Conservation (phyloP, 768 basidiomycete genomes). For the Pisolithus tinctorius region DNA sequence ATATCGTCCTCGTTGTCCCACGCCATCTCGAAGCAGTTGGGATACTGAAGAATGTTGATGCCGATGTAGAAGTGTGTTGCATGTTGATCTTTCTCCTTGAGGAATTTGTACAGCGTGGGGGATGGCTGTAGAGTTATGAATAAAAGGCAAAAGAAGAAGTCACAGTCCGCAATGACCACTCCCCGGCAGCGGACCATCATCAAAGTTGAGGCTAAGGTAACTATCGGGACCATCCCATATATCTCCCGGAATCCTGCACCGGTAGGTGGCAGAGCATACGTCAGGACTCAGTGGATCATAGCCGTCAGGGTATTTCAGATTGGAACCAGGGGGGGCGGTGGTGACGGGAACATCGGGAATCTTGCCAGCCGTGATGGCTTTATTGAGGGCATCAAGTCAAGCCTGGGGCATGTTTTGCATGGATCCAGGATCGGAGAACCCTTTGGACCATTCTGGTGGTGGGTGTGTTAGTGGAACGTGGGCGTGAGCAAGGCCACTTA, state of each 20-base stretch:
- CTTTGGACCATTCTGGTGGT: conserved; percentile 51
- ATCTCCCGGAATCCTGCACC: conserved; percentile 56
- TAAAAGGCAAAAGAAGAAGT: conserved; percentile 3
- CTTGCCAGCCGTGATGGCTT: conserved; percentile 58
- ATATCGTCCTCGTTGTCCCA: conserved; percentile 36
- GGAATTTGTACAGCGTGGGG: conserved; percentile 53
- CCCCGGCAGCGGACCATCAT: conserved; percentile 68
- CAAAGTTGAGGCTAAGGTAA: conserved; percentile 60
- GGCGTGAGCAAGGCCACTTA: conserved; percentile 21
- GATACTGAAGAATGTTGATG: conserved; percentile 57
- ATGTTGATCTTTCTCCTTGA: conserved; percentile 54
- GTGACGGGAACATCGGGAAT: conserved; percentile 62
- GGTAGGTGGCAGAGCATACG: conserved; percentile 75
- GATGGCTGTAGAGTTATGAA: conserved; percentile 29
- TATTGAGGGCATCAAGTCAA: conserved; percentile 69
- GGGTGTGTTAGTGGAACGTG: neutral
- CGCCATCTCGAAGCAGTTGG: conserved; percentile 47
- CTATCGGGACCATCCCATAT: conserved; percentile 75
- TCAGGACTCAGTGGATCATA: conserved; percentile 36
- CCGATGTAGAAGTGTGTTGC: conserved; percentile 93
- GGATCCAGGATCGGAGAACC: conserved; percentile 55
- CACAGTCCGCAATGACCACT: conserved; percentile 7
- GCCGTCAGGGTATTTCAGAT: conserved; percentile 33
- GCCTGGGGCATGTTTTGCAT: conserved; percentile 45
- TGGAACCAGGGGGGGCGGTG: conserved; percentile 19